Conservation (phyloP, 2,329 filamentous ascomycete genomes). For the Dothistroma pini region DNA sequence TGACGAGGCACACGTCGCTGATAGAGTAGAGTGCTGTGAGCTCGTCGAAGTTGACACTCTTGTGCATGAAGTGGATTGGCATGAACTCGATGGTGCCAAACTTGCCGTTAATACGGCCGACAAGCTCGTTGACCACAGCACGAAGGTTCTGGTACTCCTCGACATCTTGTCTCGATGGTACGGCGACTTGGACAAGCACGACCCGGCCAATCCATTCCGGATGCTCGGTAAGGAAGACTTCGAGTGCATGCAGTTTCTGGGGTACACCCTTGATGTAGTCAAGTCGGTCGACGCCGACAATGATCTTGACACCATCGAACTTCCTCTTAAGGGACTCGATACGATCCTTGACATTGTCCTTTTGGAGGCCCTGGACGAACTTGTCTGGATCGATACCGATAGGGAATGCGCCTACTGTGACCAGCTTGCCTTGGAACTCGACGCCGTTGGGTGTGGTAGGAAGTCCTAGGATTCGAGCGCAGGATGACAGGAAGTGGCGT, state of each 20-base stretch:
- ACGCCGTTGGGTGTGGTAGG: constrained; percentile 89
- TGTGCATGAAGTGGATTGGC: constrained; percentile 98
- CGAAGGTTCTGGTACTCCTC: constrained; percentile 97
- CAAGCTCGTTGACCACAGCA: constrained; percentile 92
- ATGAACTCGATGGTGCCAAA: constrained; percentile 98
- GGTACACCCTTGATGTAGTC: constrained; percentile 99
- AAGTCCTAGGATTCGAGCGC: constrained; percentile 80
- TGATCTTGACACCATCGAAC: constrained; percentile 93
- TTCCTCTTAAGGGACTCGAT: constrained; percentile 82
- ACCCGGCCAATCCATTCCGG: constrained; percentile 98
- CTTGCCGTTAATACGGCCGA: constrained; percentile 93
- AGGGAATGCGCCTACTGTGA: constrained; percentile 91
- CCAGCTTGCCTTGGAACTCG: constrained; percentile 81
- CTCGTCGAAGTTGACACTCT: constrained; percentile 92
- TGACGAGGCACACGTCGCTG: constrained; percentile 88
- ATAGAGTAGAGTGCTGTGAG: constrained; percentile 89
- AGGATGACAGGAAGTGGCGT: constrained; percentile 94
- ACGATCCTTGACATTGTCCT: constrained; percentile 79
- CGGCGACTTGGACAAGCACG: constrained; percentile 91
- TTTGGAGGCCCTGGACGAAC: constrained; percentile 83
- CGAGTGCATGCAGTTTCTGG: constrained; percentile 92
- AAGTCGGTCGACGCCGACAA: constrained; percentile 92
- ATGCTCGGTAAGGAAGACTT: constrained; percentile 94
- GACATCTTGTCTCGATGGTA: constrained; percentile 90
- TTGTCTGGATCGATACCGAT: constrained; percentile 98